Base-by-base conservation (phyloP, 2,329 filamentous ascomycete genomes). In the Herpotrichia juniperi region DNA sequence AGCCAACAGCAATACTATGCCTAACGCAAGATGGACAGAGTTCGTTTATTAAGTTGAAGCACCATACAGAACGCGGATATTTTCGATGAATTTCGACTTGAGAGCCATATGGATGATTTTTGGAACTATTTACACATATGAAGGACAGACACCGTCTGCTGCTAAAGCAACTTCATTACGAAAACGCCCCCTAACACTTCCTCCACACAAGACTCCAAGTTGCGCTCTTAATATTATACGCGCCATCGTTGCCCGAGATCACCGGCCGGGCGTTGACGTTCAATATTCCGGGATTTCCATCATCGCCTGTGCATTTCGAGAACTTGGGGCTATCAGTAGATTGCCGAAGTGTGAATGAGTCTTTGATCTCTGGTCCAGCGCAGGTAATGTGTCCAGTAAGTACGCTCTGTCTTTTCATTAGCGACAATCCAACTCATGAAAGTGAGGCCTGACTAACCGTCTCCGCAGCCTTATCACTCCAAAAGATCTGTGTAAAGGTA, bases 241-340 rank as follows among this genome's bases (percentile, higher is more conserved):
- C 49, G 1, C 67, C 67, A 34, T 49, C 54, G 10, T 65, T 59
- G 5, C 67, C 67, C 31, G 64, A 57, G 3, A 71, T 52, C 1
- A 67, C 65, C 2, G 66, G 66, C 37, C 67, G 53, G 39, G 62
- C 59, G 46, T 71, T 71, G 42, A 71, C 60, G 45, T 71, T 71
- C 49, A 71, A 50, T 34, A 71, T 67, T 4, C 67, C 67, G 1
- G 64, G 60, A 32, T 61, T 64, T 1, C 66, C 64, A 48, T 63
- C 63, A 14, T 49, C 40, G 21, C 59, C 59, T 7, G 58, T 69
- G 55, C 67, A 71, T 46, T 65, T 67, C 4, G 64, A 67, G 64
- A 63, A 71, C 25, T 54, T 63, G n/a, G 62, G 56, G 42, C 63
- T 58, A 25, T 49, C 54, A 2, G 64, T 63, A 50, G 53, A 62